Conservation (phyloP, 2,329 filamentous ascomycete genomes). For the Hymenoscyphus repandus region DNA sequence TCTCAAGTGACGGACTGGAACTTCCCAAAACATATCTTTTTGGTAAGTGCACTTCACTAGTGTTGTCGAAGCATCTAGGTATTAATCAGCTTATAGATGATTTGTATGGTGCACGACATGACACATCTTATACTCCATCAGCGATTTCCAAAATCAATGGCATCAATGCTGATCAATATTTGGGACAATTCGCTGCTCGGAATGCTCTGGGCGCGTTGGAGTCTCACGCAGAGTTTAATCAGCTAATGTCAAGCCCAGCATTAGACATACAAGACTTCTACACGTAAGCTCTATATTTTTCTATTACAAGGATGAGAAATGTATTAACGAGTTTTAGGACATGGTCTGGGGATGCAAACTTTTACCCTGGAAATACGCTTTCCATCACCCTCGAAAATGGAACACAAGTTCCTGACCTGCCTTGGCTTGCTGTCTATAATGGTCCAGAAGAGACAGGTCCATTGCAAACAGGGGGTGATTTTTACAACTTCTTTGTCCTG, state of each 20-base stretch:
- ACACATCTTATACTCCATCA: conserved; percentile 30
- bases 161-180: conserved; percentile 40
- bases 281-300: conserved; percentile 7
- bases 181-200: conserved; percentile 38
- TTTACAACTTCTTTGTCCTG: conserved; percentile 27
- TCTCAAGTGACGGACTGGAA: conserved; percentile 49
- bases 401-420: conserved; percentile 28
- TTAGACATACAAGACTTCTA: conserved; percentile 31
- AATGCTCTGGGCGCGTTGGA: conserved; percentile 32
- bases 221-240: conserved; percentile 35
- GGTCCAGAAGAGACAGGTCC: conserved; percentile 25
- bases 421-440: conserved; percentile 28
- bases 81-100: conserved; percentile 21
- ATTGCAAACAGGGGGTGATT: conserved; percentile 24
- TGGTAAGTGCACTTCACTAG: conserved; percentile 6
- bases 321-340: conserved; percentile 17
- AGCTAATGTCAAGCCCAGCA: conserved; percentile 21
- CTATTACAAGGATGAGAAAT: conserved; percentile 25
- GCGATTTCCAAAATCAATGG: conserved; percentile 51
- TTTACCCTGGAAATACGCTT: conserved; percentile 35
- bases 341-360: conserved; percentile 31
- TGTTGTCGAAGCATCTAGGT: not conserved
- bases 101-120: conserved; percentile 17
- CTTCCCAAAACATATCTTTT: conserved; percentile 32
- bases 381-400: conserved; percentile 35